Evolutionary conservation across 2,329 filamentous ascomycete species (phyloP).

Genomic region (Fonsecaea multimorphosa): DNA sequence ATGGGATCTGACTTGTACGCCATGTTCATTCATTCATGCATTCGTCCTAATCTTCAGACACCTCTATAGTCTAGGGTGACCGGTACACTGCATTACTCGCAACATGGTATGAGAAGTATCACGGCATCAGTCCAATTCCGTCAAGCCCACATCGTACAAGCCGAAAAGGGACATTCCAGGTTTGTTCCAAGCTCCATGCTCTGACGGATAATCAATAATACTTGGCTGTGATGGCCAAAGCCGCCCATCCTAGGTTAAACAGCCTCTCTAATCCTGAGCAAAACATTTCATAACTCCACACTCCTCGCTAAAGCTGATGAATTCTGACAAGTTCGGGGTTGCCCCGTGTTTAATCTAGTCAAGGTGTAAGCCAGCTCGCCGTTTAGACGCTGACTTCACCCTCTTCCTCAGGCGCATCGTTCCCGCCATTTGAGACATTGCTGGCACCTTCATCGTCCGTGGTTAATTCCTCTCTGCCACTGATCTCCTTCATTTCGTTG

Average conservation of each 20-base stretch:
- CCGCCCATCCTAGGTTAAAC: background rate
- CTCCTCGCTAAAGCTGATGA: slow-evolving; percentile 33
- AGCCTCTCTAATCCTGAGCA: background rate
- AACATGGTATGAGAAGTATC: background rate
- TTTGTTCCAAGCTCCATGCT: background rate
- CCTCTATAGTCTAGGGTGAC: slow-evolving; percentile 1
- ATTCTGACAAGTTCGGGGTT: slow-evolving; percentile 24
- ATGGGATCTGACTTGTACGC: background rate
- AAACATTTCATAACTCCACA: slow-evolving; percentile 25
- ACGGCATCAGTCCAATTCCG: background rate
- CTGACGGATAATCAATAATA: background rate
- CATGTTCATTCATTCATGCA: background rate
- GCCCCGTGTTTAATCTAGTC: slow-evolving; percentile 29
- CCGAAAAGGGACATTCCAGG: background rate
- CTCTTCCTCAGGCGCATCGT: slow-evolving; percentile 29
- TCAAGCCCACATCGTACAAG: background rate
- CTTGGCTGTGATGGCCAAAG: background rate
- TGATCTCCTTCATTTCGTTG: slow-evolving; percentile 51
- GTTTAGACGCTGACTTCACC: slow-evolving; percentile 35
- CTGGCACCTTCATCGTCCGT: slow-evolving; percentile 26
- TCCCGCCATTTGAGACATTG: slow-evolving; percentile 18
- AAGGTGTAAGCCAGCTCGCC: background rate
- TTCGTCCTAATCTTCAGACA: background rate
- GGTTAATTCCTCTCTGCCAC: slow-evolving; percentile 49
- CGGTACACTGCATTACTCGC: slow-evolving; percentile 4